A percentile compares a stretch with the other conserved stretches of the same genome.
phyloP scores from a whole-genome alignment of 1,284 basidiomycete genomes.

The Fistulinella staudtii region DNA sequence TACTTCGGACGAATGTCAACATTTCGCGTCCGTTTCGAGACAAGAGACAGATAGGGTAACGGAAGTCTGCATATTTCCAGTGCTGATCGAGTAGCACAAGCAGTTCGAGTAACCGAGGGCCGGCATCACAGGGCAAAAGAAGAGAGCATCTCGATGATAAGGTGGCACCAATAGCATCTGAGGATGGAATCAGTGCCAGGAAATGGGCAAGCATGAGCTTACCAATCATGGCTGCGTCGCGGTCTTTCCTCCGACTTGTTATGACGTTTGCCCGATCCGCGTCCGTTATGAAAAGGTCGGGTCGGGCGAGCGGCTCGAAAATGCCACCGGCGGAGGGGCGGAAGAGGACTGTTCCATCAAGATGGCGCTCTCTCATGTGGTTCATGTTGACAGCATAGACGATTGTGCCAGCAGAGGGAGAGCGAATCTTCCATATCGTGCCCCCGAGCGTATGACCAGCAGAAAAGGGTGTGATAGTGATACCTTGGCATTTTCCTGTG shows the following conservation, averaged over 20 bases:
- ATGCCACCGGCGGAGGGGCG: slow-evolving; percentile 70
- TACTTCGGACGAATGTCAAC: slow-evolving; percentile 89
- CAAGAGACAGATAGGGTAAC: slow-evolving; percentile 88
- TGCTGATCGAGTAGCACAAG: slow-evolving; percentile 96
- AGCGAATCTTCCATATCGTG: slow-evolving; percentile 97
- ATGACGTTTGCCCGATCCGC: slow-evolving; percentile 79
- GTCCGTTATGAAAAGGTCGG: slow-evolving; percentile 92
- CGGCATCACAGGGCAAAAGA: slow-evolving; percentile 90
- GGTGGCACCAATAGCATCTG: slow-evolving; percentile 73
- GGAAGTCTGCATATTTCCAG: slow-evolving; percentile 85
- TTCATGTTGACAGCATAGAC: slow-evolving; percentile 96
- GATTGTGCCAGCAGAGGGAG: slow-evolving; percentile 93
- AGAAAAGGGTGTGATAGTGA: slow-evolving; percentile 95
- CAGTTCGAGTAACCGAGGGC: slow-evolving; percentile 89
- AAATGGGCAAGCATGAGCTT: slow-evolving; percentile 17
- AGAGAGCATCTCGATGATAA: slow-evolving; percentile 75
- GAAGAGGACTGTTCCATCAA: slow-evolving; percentile 90
- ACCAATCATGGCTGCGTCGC: slow-evolving; percentile 89
- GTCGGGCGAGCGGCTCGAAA: slow-evolving; percentile 82
- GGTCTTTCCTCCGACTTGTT: slow-evolving; percentile 86
- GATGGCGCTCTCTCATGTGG: slow-evolving; percentile 93
- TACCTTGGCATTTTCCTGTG: slow-evolving; percentile 81
- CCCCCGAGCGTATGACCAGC: slow-evolving; percentile 96
- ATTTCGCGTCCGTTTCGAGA: slow-evolving; percentile 91
- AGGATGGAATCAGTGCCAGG: slow-evolving; percentile 2